Evolutionary conservation across 495 filamentous ascomycete genomes (phyloP).

Genomic region (Penicillium alfredii): DNA sequence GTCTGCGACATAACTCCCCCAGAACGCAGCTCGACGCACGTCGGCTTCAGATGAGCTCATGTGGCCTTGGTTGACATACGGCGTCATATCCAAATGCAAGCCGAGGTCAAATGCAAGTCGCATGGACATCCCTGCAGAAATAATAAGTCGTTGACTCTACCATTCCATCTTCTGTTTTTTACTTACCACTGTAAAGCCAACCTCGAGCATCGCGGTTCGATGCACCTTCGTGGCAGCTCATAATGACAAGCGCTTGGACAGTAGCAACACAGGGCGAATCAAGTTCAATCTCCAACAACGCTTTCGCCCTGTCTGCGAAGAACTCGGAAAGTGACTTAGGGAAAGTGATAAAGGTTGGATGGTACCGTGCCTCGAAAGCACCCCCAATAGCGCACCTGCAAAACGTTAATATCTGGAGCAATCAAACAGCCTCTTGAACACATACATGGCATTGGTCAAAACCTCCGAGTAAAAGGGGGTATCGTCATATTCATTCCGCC

Average conservation of each 20-base stretch:
- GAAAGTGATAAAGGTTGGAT: slow-evolving; percentile 43
- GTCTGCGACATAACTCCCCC: slow-evolving; percentile 47
- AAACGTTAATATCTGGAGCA: slow-evolving; percentile 2
- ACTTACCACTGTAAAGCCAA: slow-evolving; percentile 45
- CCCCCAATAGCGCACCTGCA: slow-evolving; percentile 44
- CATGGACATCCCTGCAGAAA: slow-evolving; percentile 41
- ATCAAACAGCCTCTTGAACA: background rate
- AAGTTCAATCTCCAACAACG: slow-evolving; percentile 44
- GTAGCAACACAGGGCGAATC: slow-evolving; percentile 47
- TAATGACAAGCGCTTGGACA: slow-evolving; percentile 43
- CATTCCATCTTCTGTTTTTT: background rate
- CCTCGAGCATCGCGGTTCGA: slow-evolving; percentile 46
- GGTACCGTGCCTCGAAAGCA: slow-evolving; percentile 42
- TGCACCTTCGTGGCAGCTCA: slow-evolving; percentile 43
- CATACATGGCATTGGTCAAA: slow-evolving; percentile 46
- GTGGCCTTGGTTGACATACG: slow-evolving; percentile 39
- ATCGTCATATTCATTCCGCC: slow-evolving; percentile 38
- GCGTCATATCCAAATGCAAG: slow-evolving; percentile 43
- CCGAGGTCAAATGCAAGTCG: slow-evolving; percentile 46
- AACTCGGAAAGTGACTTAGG: slow-evolving; percentile 44
- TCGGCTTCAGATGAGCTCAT: slow-evolving; percentile 41
- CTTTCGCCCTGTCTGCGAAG: slow-evolving; percentile 45
- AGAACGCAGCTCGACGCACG: slow-evolving; percentile 41
- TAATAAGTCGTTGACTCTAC: slow-evolving; percentile 5
- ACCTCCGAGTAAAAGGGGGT: slow-evolving; percentile 47